Percentiles rank a stretch among this genome's conserved stretches.
These are phyloP conservation scores for Alternaria sp. DNA, from an alignment of 2,329 filamentous ascomycete genomes.

Conservation along the genomic window DNA sequence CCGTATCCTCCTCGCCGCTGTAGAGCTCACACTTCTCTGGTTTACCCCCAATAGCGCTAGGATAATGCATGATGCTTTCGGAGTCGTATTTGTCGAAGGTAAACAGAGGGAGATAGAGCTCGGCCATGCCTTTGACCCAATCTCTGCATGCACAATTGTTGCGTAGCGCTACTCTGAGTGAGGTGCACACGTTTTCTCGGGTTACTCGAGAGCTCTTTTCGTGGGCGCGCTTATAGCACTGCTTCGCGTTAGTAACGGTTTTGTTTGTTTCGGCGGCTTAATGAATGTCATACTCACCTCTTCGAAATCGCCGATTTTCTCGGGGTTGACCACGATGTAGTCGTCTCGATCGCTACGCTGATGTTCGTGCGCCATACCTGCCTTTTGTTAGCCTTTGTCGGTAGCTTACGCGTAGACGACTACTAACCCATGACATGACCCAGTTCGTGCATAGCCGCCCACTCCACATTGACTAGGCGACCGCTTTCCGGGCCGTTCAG, in stretches of 20 bases:
- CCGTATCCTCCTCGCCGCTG: background rate
- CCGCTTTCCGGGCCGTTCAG: background rate
- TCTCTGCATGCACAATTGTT: background rate
- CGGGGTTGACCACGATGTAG: conserved; percentile 3
- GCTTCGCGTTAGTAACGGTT: background rate
- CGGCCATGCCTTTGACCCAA: background rate
- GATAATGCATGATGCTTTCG: conserved; percentile 4
- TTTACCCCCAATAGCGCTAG: background rate
- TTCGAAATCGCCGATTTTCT: background rate
- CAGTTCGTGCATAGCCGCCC: background rate
- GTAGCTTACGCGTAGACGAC: background rate
- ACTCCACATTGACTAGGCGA: background rate
- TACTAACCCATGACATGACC: conserved; percentile 1
- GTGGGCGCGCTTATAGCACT: background rate
- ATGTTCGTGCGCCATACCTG: conserved; percentile 13
- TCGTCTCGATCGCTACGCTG: conserved; percentile 7
- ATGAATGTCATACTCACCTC: background rate
- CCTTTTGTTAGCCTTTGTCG: background rate
- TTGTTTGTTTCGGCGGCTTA: background rate
- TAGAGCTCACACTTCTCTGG: background rate
- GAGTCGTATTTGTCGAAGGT: background rate
- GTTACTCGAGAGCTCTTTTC: background rate
- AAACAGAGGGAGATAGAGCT: background rate
- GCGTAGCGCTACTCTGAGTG: background rate
- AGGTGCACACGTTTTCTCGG: background rate